phyloP scores from a whole-genome alignment of 805 yeast genomes.

The Cephaloascus fragrans region DNA sequence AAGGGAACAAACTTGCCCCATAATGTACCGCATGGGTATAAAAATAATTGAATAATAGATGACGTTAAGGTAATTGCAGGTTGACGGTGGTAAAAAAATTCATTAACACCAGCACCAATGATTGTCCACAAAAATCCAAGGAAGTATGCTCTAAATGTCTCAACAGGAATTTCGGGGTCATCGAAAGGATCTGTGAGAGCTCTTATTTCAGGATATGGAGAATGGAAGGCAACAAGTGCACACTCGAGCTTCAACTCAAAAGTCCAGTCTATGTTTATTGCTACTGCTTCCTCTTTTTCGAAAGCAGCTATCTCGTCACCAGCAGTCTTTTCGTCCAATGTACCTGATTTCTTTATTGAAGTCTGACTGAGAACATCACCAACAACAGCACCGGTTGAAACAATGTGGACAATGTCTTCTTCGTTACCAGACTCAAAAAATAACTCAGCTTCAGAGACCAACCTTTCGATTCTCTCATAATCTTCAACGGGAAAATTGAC shows the following conservation, averaged over 20 bases:
- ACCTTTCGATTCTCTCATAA: conserved; percentile 13
- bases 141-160: conserved; percentile 25
- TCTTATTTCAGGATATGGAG: conserved; percentile 30
- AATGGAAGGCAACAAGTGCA: conserved; percentile 8
- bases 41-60: conserved; percentile 15
- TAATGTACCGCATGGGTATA: conserved; percentile 16
- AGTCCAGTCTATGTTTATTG: not conserved
- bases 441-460: conserved; percentile 4
- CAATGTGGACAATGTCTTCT: not conserved
- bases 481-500: conserved; percentile 21
- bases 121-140: conserved; percentile 24
- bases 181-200: conserved; percentile 26
- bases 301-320: not conserved
- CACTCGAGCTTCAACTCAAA: not conserved
- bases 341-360: not conserved
- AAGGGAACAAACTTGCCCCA: conserved; percentile 11
- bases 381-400: not conserved
- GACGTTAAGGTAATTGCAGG: conserved; percentile 19
- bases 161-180: conserved; percentile 22
- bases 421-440: not conserved
- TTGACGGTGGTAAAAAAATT: conserved; percentile 25
- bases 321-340: not conserved
- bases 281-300: not conserved
- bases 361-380: not conserved
- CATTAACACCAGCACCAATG: conserved; percentile 24